A percentile compares a stretch with the other conserved stretches of the same genome.
phyloP scores from a whole-genome alignment of 2,329 filamentous ascomycete genomes.

The Didymella glomerata region DNA sequence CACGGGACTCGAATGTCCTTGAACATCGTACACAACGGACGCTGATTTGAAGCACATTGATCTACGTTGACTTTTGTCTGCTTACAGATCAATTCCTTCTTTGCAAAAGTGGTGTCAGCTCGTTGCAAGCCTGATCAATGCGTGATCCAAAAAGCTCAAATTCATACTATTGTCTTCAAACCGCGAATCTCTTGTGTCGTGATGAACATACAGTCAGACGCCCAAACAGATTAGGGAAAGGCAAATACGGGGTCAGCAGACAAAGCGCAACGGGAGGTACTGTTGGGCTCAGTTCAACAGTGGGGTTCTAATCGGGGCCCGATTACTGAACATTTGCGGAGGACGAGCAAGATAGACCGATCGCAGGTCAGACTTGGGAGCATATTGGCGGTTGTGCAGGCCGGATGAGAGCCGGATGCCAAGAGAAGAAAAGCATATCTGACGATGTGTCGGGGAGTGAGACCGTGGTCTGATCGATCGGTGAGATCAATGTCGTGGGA shows the following conservation, averaged over 20 bases:
- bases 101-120: too few species aligned
- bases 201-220: not conserved
- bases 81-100: too few species aligned
- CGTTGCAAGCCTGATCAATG: too few species aligned
- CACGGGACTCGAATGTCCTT: not conserved
- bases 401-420: not conserved
- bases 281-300: too few species aligned
- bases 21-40: not conserved
- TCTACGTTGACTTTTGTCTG: too few species aligned
- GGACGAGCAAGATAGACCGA: not conserved
- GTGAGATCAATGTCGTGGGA: not conserved
- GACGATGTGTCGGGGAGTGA: not conserved
- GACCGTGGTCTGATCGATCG: not conserved
- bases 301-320: not conserved
- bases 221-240: not conserved
- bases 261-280: not conserved
- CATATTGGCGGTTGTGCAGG: not conserved
- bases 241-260: not conserved
- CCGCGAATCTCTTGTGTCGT: not conserved
- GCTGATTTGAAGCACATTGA: too few species aligned
- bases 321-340: not conserved
- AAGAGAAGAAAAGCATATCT: not conserved
- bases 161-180: not conserved
- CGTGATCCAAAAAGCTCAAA: too few species aligned
- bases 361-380: not conserved